Evolutionary conservation across 495 filamentous ascomycete genomes (phyloP).

Genomic region (Cercophora samala): DNA sequence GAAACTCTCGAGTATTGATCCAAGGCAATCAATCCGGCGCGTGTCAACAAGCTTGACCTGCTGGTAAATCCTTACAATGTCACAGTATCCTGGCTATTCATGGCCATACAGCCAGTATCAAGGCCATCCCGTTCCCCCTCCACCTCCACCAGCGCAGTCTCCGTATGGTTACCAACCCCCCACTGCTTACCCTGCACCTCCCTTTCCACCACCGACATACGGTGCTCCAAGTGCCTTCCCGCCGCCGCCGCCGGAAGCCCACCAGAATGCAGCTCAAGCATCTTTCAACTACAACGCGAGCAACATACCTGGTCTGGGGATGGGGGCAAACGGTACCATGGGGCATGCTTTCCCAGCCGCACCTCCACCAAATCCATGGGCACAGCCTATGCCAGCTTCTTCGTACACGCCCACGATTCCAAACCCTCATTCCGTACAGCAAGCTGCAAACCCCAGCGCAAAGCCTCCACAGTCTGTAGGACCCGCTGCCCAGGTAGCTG

Average conservation of each 20-base stretch:
- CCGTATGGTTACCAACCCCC: slow-evolving; percentile 21
- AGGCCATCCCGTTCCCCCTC: neutral
- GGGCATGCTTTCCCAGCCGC: neutral
- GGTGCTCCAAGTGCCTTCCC: slow-evolving; percentile 12
- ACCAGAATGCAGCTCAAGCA: slow-evolving; percentile 23
- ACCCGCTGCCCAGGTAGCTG: slow-evolving; percentile 13
- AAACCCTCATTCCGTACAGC: neutral
- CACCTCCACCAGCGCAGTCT: neutral
- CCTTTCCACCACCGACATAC: slow-evolving; percentile 18
- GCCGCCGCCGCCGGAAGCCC: slow-evolving; percentile 28
- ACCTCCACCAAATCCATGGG: neutral
- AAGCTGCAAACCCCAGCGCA: neutral
- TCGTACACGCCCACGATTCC: neutral
- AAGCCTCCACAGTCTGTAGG: slow-evolving; percentile 9
- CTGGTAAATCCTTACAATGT: slow-evolving; percentile 29
- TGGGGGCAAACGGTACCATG: slow-evolving; percentile 14
- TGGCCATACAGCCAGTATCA: slow-evolving; percentile 35
- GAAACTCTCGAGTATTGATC: neutral
- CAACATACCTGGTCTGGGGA: slow-evolving; percentile 44
- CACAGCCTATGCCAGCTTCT: neutral
- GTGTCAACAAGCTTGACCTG: neutral
- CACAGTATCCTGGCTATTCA: slow-evolving; percentile 31
- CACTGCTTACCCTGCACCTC: slow-evolving; percentile 22
- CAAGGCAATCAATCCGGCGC: neutral
- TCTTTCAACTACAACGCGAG: slow-evolving; percentile 41